These are phyloP conservation scores for Oryza glaberrima DNA, from an alignment of 176 grass and related monocot species.

Conservation along the genomic window DNA sequence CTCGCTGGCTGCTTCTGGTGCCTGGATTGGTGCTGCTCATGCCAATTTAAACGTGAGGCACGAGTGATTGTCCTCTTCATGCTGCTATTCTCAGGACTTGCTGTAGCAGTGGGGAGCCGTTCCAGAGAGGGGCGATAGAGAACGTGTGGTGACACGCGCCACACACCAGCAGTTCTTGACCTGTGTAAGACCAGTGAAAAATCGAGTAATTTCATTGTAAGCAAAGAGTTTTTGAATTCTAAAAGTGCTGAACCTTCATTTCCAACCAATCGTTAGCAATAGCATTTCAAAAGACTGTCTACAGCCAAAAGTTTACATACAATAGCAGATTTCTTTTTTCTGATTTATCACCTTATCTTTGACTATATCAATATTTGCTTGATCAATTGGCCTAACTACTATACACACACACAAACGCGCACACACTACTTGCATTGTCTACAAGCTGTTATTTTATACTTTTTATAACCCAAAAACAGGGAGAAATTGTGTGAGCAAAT, in stretches of 20 bases:
- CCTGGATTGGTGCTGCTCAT: slow-evolving; percentile 5
- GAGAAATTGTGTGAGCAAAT: neutral
- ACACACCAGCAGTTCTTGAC: slow-evolving; percentile 5
- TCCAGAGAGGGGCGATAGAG: slow-evolving; percentile 24
- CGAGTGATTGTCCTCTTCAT: neutral
- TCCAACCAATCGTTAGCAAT: neutral
- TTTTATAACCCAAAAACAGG: neutral
- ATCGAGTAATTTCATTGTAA: neutral
- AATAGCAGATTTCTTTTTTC: neutral
- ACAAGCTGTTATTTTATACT: neutral
- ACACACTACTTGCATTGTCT: neutral
- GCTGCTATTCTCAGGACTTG: neutral
- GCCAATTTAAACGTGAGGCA: slow-evolving; percentile 43
- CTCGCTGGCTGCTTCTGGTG: neutral
- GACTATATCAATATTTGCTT: neutral
- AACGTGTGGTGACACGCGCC: neutral
- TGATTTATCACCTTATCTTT: neutral
- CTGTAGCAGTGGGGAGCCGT: slow-evolving; percentile 3
- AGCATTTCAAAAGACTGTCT: neutral
- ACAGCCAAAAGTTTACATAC: neutral
- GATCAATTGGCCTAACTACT: neutral
- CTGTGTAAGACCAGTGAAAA: neutral
- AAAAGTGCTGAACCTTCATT: neutral
- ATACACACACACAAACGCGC: neutral
- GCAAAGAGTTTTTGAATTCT: neutral